Evolutionary conservation across 2,329 filamentous ascomycete species (phyloP), one percentile per base, ranked within the genome.

Genomic region (Mycogone perniciosa): DNA sequence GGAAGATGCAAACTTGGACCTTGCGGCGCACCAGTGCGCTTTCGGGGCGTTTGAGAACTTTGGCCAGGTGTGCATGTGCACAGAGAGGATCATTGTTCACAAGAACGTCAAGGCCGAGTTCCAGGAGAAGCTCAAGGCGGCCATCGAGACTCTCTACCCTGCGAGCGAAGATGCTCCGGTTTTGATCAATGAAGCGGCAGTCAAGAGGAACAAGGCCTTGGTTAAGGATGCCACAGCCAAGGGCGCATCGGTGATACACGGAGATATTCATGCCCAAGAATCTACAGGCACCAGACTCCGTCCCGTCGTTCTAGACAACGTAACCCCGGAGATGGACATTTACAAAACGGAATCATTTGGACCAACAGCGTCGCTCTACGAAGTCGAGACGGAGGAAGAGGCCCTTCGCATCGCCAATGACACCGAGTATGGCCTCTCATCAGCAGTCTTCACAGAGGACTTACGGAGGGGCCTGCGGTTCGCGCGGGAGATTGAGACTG

Each of bases 1-100:
- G 65, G 84, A 88, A 46, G 89, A 95, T 65, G 89, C 89, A 10
- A 80, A 95, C 61, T 64, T 95, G 38, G 76, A 86, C 31, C 74
- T 80, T 27, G 88, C 89, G 0, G 89, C 87, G 0, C 66, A 74
- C 9, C 78, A 82, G 59, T 88, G 85, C 58, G 81, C 81, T 0
- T 65, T 86, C 1, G 89, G 88, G 4, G 75, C 87, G 0, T 90
- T 91, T 62, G 61, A 89, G 53, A 80, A 92, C 64, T 74, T 75
- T 2, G 89, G 89, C 0, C 89, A 95, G 70, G 82, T 93, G 42
- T 95, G 89, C 75, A 93, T 95, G 88, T 78, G 79, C 13, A 93
- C 89, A 0, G 89, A 95, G 69, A 80, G 84, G 30, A 84, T 93
- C 31, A 60, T 83, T 7, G 75, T 83, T 4, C 78, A 82, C 64